A percentile compares a stretch with the other conserved stretches of the same genome.
These are phyloP conservation scores for Xylogone sp. DNA, from an alignment of 2,329 filamentous ascomycete species.

Conservation along the genomic window DNA sequence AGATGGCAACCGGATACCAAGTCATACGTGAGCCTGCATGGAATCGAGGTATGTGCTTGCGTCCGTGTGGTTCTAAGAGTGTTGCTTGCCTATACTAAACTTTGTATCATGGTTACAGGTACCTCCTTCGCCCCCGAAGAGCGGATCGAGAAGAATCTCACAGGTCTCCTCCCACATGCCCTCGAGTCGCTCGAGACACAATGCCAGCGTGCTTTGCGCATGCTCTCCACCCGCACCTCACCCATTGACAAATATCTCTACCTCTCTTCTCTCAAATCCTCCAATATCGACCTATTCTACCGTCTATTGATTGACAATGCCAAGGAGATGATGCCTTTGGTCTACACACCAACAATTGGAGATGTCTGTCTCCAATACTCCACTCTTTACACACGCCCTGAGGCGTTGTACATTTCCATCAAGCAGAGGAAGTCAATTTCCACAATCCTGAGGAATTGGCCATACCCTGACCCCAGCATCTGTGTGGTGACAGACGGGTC, in stretches of 20 bases:
- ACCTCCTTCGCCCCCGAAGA: conserved; percentile 63
- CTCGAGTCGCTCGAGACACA: conserved; percentile 58
- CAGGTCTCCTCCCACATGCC: conserved; percentile 61
- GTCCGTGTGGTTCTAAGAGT: too few relatives aligned
- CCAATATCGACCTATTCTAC: conserved; percentile 80
- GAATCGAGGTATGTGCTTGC: conserved; percentile 55
- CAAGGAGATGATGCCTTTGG: conserved; percentile 75
- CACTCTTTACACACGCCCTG: conserved; percentile 89
- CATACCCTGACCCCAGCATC: conserved; percentile 83
- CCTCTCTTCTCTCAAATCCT: conserved; percentile 69
- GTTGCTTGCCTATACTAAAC: conserved; percentile 6
- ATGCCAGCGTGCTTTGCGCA: conserved; percentile 65
- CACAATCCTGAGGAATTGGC: conserved; percentile 91
- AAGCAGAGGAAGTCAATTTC: conserved; percentile 88
- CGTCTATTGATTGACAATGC: conserved; percentile 74
- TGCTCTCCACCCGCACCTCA: conserved; percentile 67
- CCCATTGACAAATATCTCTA: conserved; percentile 81
- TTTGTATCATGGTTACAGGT: conserved; percentile 35
- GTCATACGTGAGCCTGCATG: conserved; percentile 58
- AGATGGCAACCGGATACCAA: conserved; percentile 55
- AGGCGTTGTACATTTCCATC: conserved; percentile 94
- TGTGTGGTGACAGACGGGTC: conserved; percentile 96
- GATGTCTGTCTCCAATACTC: conserved; percentile 97
- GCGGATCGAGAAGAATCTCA: conserved; percentile 60
- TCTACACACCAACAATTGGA: conserved; percentile 88